Evolutionary conservation across 345 rosid species (phyloP), one percentile per base, ranked within the genome.

Genomic region (Nephelium lappaceum): DNA sequence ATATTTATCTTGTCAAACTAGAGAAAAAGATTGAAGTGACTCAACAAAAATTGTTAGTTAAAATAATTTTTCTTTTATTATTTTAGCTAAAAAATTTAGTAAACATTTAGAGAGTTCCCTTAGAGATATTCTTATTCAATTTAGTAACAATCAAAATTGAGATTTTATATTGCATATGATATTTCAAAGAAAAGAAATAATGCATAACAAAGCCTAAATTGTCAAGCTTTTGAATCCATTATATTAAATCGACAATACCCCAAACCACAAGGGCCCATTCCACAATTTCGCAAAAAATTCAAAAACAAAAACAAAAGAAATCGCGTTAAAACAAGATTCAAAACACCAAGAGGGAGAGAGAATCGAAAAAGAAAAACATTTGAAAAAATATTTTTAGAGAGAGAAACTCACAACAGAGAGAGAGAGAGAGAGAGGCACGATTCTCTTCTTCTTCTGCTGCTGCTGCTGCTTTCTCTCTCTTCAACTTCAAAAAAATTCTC

Each of bases 271-370:
- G 64, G 64, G 25, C 21, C 23, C 64, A 21, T 60, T 18, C 1
- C 25, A 60, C 23, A 60, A 23, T 19, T 21, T 60, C 16, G n/a
- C 12, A 15, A 24, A 15, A 45, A 24, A 69, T 24, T 47, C 1
- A 73, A 21, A 12, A 42, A 41, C 3, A 15, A 16, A n/a, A 62
- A 24, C 8, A 24, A 45, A 74, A 62, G 8, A 7, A 27, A 71
- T 11, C 25, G 14, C 5, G 53, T 62, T 43, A 74, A 45, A 64
- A 64, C 70, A 63, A 64, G 45, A 64, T 74, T 74, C 70, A 63
- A 63, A 63, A 18, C 43, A 63, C 3, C 14, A 19, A 36, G 67
- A 60, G 67, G 55, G 67, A 73, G 18, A 74, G 42, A 43, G 11
- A 47, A 7, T 12, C 31, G 65, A 64, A 25, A 63, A 24, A 27